These are phyloP conservation scores for Calonectria honghensis DNA, from an alignment of 2,329 filamentous ascomycete genomes.

Conservation along the genomic window DNA sequence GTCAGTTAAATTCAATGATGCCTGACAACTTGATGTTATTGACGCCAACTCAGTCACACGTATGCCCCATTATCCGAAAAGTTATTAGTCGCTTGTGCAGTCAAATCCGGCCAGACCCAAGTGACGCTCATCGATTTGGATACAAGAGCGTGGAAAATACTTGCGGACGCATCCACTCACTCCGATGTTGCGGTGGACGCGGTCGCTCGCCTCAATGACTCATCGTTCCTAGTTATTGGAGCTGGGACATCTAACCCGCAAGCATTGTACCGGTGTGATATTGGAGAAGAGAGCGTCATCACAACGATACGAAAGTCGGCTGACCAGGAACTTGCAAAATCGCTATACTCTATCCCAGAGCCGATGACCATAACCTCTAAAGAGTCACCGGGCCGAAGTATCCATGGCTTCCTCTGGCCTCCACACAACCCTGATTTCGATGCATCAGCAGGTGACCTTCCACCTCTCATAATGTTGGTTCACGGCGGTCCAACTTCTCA, in stretches of 20 bases:
- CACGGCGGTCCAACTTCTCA: constrained; percentile 72
- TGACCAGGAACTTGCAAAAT: constrained; percentile 55
- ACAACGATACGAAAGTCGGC: constrained; percentile 60
- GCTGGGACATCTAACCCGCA: constrained; percentile 57
- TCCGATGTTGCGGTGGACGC: constrained; percentile 60
- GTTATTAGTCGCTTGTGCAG: constrained; percentile 59
- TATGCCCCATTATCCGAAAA: constrained; percentile 62
- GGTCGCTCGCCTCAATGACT: constrained; percentile 59
- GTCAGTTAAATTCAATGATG: constrained; percentile 47
- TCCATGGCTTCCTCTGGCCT: constrained; percentile 69
- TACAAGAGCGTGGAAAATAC: constrained; percentile 54
- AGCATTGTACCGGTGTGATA: constrained; percentile 61
- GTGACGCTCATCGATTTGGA: constrained; percentile 63
- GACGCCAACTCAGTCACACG: constrained; percentile 58
- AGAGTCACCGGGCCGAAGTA: constrained; percentile 53
- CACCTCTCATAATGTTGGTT: constrained; percentile 69
- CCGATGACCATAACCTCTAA: constrained; percentile 57
- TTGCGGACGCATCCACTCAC: constrained; percentile 56
- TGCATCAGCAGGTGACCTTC: constrained; percentile 61
- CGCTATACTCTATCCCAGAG: constrained; percentile 62
- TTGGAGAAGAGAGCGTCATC: constrained; percentile 50
- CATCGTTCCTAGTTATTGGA: constrained; percentile 62
- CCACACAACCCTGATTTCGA: constrained; percentile 68
- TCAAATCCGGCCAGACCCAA: constrained; percentile 57
- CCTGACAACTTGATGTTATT: neutral